Evolutionary conservation across 768 basidiomycete species (phyloP), one percentile per base, ranked within the genome.

Genomic region (Boletellus emodensis): DNA sequence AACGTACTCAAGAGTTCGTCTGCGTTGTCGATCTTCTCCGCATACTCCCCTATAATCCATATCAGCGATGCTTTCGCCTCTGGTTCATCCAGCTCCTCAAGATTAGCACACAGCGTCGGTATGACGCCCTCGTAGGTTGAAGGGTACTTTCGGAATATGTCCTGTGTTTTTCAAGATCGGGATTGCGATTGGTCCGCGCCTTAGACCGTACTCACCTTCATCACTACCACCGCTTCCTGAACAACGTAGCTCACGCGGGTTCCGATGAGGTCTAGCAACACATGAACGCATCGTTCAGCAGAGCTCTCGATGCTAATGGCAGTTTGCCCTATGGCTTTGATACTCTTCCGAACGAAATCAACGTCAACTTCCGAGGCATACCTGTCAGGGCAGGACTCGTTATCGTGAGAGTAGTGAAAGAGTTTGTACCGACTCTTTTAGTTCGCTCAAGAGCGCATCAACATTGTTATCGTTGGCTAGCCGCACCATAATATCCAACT

Each of bases 1-100:
- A 96, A 97, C 44, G 87, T 85, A 13, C 82, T 79, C 57, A 98
- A 74, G 20, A 99, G 76, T 60, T 97, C 94, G 64, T 90, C 92
- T 3, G 95, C 94, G 56, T 99, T 99, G 59, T 94, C 92, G 56
- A 98, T 97, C 72, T 93, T 95, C 68, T 88, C 87, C 3, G 95
- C 94, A 61, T 99, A 97, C 72, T 97, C 94, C 49, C 95, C 95
- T 58, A 98, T 94, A 61, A 99, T 98, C 95, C 96, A 99, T 65
- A 99, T 97, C 44, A 99, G 75, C 3, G 94, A 94, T 1, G 94
- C 91, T 64, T 97, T 97, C 2, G 96, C 95, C 65, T 99, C 95
- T 10, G 95, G 96, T 64, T 99, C 96, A 61, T 98, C 95, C 30
- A 99, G 74, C 61, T 96, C 94, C 52, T 99, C 95, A 13, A 98